These are phyloP conservation scores for Talaromyces rugulosus DNA, from an alignment of 2,329 filamentous ascomycete genomes.

Conservation along the genomic window DNA sequence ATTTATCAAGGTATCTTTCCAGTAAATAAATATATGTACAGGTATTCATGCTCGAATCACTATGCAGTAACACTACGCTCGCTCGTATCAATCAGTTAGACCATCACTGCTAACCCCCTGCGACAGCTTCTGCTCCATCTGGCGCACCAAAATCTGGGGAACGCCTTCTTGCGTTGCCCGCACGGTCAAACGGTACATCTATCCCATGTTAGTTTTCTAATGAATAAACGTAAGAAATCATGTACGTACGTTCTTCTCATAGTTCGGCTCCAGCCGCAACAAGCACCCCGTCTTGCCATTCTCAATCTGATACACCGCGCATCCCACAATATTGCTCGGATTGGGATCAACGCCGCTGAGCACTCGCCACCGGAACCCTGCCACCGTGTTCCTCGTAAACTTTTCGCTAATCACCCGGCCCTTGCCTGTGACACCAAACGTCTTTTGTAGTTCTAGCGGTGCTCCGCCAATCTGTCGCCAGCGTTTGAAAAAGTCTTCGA, in stretches of 20 bases:
- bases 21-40: not conserved
- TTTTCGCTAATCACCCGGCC: slow-evolving; percentile 63
- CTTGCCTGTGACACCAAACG: slow-evolving; percentile 66
- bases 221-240: not conserved
- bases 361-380: slow-evolving; percentile 86
- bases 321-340: slow-evolving; percentile 83
- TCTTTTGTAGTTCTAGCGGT: slow-evolving; percentile 79
- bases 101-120: slow-evolving; percentile 37
- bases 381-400: slow-evolving; percentile 68
- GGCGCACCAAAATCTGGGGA: slow-evolving; percentile 70
- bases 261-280: slow-evolving; percentile 91
- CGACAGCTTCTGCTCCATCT: slow-evolving; percentile 80
- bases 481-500: slow-evolving; percentile 96
- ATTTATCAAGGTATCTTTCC: not conserved
- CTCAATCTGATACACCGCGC: slow-evolving; percentile 72
- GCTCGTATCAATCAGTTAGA: not conserved
- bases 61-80: slow-evolving; percentile 4
- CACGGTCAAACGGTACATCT: slow-evolving; percentile 96
- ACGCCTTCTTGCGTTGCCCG: slow-evolving; percentile 90
- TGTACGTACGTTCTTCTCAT: slow-evolving; percentile 72
- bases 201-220: slow-evolving; percentile 12
- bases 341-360: slow-evolving; percentile 87
- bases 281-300: slow-evolving; percentile 92
- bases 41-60: not conserved
- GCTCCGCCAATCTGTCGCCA: slow-evolving; percentile 97